Evolutionary conservation across 2,329 filamentous ascomycete genomes (phyloP), one percentile per base, ranked within the genome.

Genomic region (Exophiala bonariae): DNA sequence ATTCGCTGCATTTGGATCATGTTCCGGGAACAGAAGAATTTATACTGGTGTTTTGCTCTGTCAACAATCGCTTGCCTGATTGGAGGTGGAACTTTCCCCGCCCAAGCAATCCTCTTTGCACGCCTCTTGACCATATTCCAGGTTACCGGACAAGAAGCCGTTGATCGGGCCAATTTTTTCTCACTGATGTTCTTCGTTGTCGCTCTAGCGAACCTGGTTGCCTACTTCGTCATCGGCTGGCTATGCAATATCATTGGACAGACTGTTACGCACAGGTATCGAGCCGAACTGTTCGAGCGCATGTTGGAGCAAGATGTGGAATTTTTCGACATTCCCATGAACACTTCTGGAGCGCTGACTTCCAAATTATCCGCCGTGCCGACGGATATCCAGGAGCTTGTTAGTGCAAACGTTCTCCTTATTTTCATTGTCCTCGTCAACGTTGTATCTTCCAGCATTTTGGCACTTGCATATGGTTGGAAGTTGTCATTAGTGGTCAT

Each of bases 391-490:
- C 71, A 78, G 41, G 76, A 79, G 46, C 62, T 81, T 0, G 62
- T 79, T 28, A 73, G 73, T 0, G 69, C 73, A 41, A 81, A 77
- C 49, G 45, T 78, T 7, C 66, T 66, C 2, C 57, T 80, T 2
- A 68, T 81, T 10, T 47, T 75, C n/a, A 68, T 76, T 50, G 69
- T 73, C 36, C 41, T 72, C 1, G 61, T 75, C 41, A 78, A 73
- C 31, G 54, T 80, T 1, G 7, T 77, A 1, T 69, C 72, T 1
- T 74, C 69, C 50, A 66, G 68, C 11, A 63, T 75, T 7, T 60
- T 81, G 1, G 71, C 71, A 3, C 63, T 81, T 5, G 68, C 61
- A 2, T 66, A 66, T 37, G 72, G 73, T 0, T 81, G 74, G 74
- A 57, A 57, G 23, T 65, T 80, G 1, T 75, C 74, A 0, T 64